Conservation (phyloP, 2,329 filamentous ascomycete species). For the Fusarium devonianum region DNA sequence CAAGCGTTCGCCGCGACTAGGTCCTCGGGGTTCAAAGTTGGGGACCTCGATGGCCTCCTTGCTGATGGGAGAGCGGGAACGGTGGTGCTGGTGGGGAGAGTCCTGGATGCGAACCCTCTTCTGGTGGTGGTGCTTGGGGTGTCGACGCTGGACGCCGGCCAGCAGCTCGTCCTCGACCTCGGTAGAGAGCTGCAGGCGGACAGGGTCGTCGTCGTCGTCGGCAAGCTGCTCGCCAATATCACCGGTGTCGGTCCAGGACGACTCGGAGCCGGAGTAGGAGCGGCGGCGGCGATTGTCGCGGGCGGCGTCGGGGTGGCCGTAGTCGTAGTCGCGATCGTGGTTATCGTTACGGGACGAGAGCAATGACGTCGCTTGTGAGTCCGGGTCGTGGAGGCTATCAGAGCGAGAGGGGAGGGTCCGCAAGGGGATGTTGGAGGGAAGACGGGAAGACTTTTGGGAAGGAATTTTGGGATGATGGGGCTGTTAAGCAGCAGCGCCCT, state of each 20-base stretch:
- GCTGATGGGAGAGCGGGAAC: conserved; percentile 54
- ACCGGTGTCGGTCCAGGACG: conserved; percentile 91
- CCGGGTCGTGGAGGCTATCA: conserved; percentile 48
- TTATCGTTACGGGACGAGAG: conserved; percentile 44
- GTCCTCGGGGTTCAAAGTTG: conserved; percentile 66
- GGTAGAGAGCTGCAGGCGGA: conserved; percentile 72
- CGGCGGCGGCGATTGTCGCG: conserved; percentile 35
- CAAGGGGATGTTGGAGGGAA: conserved; percentile 86
- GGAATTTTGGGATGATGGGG: conserved; percentile 85
- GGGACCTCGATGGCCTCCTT: conserved; percentile 88
- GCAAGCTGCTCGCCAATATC: conserved; percentile 92
- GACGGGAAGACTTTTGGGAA: conserved; percentile 71
- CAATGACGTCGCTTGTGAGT: conserved; percentile 50
- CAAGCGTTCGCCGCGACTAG: conserved; percentile 72
- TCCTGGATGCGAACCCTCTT: conserved; percentile 75
- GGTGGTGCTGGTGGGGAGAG: conserved; percentile 50
- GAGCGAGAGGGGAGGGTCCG: conserved; percentile 68
- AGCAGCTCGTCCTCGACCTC: conserved; percentile 70
- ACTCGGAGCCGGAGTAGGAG: conserved; percentile 66
- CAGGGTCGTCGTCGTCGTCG: conserved; percentile 80
- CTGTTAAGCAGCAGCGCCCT: conserved; percentile 79
- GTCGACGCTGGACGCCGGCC: conserved; percentile 57
- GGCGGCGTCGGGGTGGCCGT: conserved; percentile 42
- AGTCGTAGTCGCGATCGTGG: conserved; percentile 55
- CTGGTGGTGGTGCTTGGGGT: conserved; percentile 52